A percentile compares a stretch with the other conserved stretches of the same genome.
phyloP scores from a whole-genome alignment of 2,329 filamentous ascomycete genomes.

The Nemania sp. region DNA sequence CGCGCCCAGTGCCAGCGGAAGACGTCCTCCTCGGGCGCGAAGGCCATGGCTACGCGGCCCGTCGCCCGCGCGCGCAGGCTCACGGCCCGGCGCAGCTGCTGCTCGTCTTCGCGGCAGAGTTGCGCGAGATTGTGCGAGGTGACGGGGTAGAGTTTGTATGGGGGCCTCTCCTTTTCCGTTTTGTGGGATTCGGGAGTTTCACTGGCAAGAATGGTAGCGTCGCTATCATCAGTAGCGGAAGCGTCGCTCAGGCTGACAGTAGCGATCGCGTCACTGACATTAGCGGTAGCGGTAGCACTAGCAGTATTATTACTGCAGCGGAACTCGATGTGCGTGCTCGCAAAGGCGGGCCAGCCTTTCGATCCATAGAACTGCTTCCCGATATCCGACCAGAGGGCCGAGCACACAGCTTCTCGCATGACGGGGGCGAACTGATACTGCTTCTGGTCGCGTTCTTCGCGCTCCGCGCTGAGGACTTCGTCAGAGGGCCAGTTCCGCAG shows the following conservation, averaged over 20 bases:
- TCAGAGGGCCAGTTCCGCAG: constrained; percentile 45
- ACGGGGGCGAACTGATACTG: neutral
- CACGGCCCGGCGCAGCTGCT: constrained; percentile 60
- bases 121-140: constrained; percentile 62
- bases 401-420: constrained; percentile 58
- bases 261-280: no score
- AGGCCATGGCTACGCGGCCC: constrained; percentile 61
- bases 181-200: no score
- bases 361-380: constrained; percentile 80
- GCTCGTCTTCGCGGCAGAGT: constrained; percentile 67
- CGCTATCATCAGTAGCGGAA: no score
- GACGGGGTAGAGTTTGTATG: constrained; percentile 52
- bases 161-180: no score
- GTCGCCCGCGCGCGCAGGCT: constrained; percentile 38
- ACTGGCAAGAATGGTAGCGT: no score
- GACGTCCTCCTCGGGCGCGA: constrained; percentile 68
- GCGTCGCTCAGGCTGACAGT: no score
- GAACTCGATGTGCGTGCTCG: constrained; percentile 73
- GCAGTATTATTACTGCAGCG: no score
- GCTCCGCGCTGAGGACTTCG: constrained; percentile 26
- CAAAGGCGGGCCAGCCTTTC: constrained; percentile 75
- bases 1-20: constrained; percentile 79
- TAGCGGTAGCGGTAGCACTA: no score
- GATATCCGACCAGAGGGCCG: constrained; percentile 84
- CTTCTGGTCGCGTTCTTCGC: neutral